phyloP scores from a whole-genome alignment of 768 basidiomycete species.

The Podaxis sp. region DNA sequence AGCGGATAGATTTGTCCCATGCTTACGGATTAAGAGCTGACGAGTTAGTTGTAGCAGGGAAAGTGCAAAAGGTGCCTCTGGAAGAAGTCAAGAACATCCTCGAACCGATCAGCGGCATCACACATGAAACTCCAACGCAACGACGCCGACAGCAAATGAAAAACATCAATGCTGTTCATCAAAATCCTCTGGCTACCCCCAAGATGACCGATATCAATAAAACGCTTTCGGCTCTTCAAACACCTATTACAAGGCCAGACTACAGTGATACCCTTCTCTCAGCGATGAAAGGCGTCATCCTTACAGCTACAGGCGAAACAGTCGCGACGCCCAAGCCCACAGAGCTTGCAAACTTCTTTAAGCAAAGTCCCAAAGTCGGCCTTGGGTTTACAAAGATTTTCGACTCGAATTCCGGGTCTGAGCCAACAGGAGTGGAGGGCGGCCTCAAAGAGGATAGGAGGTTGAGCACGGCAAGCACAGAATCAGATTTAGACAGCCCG shows the following conservation, averaged over 20 bases:
- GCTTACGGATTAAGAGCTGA: background rate
- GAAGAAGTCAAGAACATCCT: slow-evolving; percentile 76
- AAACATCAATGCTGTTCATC: slow-evolving; percentile 12
- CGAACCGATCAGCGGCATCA: slow-evolving; percentile 37
- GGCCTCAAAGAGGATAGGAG: background rate
- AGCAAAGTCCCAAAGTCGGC: slow-evolving; percentile 63
- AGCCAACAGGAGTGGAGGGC: slow-evolving; percentile 13
- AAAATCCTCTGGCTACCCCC: background rate
- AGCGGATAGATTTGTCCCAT: background rate
- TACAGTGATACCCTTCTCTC: slow-evolving; percentile 35
- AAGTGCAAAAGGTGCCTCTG: slow-evolving; percentile 49
- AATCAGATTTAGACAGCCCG: slow-evolving; percentile 27
- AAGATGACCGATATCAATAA: slow-evolving; percentile 14
- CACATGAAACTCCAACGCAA: slow-evolving; percentile 21
- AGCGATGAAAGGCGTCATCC: slow-evolving; percentile 74
- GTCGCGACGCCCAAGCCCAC: slow-evolving; percentile 67
- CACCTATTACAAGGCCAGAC: slow-evolving; percentile 43
- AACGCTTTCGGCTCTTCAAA: slow-evolving; percentile 37
- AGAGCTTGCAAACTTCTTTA: slow-evolving; percentile 64
- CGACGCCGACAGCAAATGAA: slow-evolving; percentile 19
- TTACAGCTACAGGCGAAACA: slow-evolving; percentile 73
- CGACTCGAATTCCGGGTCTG: slow-evolving; percentile 51
- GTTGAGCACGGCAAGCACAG: slow-evolving; percentile 23
- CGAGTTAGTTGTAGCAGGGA: slow-evolving; percentile 29
- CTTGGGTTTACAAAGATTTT: slow-evolving; percentile 79